Percentiles rank a stretch among this genome's conserved stretches.
phyloP scores from a whole-genome alignment of 306 rosid genomes.

The Quercus bicolor region DNA sequence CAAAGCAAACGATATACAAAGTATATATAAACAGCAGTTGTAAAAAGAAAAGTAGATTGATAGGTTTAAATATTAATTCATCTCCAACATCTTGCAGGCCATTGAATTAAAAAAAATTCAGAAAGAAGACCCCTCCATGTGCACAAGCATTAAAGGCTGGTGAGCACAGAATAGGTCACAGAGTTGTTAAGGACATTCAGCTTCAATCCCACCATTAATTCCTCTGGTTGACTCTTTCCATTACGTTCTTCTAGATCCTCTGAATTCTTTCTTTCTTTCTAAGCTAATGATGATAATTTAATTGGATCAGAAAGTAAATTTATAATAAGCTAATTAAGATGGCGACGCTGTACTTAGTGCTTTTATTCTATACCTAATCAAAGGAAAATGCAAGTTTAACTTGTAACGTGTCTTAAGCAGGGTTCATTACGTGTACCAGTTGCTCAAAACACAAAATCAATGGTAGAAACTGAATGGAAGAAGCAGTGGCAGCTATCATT shows the following conservation, averaged over 20 bases:
- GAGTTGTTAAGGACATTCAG: slow-evolving; percentile 17
- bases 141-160: slow-evolving; percentile 56
- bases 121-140: slow-evolving; percentile 71
- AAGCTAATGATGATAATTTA: not conserved
- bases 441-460: not conserved
- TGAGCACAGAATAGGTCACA: slow-evolving; percentile 9
- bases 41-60: slow-evolving; percentile 37
- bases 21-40: not conserved
- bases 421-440: not conserved
- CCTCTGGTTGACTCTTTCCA: slow-evolving; percentile 21
- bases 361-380: not conserved
- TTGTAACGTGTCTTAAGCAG: not conserved
- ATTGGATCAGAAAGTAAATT: not conserved
- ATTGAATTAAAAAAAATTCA: slow-evolving; percentile 33
- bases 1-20: slow-evolving; percentile 8
- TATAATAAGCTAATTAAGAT: not conserved
- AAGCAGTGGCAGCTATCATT: not conserved
- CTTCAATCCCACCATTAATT: slow-evolving; percentile 12
- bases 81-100: slow-evolving; percentile 41
- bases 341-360: not conserved
- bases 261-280: not conserved
- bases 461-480: not conserved
- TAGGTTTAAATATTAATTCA: slow-evolving; percentile 26
- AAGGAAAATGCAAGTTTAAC: not conserved
- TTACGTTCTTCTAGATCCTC: slow-evolving; percentile 22